Conservation (phyloP, 331 rosid species). For the Cydonia oblonga region DNA sequence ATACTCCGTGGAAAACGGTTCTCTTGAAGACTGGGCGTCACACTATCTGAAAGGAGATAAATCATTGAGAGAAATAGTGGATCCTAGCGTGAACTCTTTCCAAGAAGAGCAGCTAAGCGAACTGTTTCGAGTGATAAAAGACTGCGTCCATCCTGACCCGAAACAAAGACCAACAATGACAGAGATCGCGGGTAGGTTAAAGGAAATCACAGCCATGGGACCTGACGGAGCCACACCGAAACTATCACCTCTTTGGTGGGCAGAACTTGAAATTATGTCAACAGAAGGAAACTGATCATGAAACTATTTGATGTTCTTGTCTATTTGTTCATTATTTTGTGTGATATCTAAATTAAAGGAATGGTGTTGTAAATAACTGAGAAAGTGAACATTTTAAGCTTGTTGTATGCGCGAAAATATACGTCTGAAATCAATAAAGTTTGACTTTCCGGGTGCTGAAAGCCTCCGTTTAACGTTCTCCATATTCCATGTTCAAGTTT, state of each 20-base stretch:
- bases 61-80: conserved; percentile 50
- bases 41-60: conserved; percentile 47
- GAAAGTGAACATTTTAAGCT: conserved; percentile 1
- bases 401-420: neutral
- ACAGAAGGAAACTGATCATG: conserved; percentile 28
- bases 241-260: conserved; percentile 95
- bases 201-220: conserved; percentile 53
- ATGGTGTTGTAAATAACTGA: conserved; percentile 24
- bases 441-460: neutral
- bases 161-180: conserved; percentile 49
- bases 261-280: conserved; percentile 79
- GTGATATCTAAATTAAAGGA: neutral
- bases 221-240: conserved; percentile 75
- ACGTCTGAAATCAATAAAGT: neutral
- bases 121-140: conserved; percentile 40
- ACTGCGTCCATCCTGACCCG: conserved; percentile 42
- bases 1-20: conserved; percentile 38
- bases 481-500: neutral
- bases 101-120: conserved; percentile 37
- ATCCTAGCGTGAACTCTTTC: conserved; percentile 48
- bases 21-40: conserved; percentile 44
- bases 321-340: neutral
- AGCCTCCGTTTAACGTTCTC: neutral
- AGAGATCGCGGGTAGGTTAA: conserved; percentile 47
- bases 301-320: neutral